Percentiles rank a stretch among this genome's conserved stretches.
Conservation (phyloP, 306 rosid species). For the Canavalia gladiata region DNA sequence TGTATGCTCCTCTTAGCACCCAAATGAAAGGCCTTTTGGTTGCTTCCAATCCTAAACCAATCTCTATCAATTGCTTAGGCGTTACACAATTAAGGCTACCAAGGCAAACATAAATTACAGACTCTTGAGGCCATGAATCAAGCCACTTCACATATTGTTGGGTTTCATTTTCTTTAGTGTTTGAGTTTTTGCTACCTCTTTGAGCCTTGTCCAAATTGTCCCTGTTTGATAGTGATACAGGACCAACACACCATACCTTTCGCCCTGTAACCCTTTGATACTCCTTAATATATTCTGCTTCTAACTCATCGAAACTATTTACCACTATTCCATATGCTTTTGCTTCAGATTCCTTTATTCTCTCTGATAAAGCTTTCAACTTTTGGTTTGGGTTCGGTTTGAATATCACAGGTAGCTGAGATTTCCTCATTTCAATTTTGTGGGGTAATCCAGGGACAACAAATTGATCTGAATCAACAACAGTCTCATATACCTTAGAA, state of each 20-base stretch:
- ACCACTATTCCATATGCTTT: constrained; percentile 54
- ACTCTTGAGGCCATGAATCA: constrained; percentile 52
- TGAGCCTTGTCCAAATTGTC: constrained; percentile 47
- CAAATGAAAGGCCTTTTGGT: constrained; percentile 71
- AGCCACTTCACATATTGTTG: constrained; percentile 61
- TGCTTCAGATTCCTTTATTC: background rate
- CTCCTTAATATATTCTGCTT: constrained; percentile 46
- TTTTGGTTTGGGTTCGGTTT: background rate
- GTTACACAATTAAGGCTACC: constrained; percentile 61
- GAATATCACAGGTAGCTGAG: constrained; percentile 37
- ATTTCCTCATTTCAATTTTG: constrained; percentile 43
- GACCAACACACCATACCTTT: constrained; percentile 66
- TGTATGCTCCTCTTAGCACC: constrained; percentile 60
- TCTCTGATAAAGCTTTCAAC: constrained; percentile 2
- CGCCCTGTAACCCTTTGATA: constrained; percentile 18
- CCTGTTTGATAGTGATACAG: constrained; percentile 52
- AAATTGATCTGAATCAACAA: constrained; percentile 36
- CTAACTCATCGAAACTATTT: constrained; percentile 61
- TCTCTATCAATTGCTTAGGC: constrained; percentile 56
- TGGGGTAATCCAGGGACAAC: constrained; percentile 46
- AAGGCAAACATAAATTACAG: constrained; percentile 63
- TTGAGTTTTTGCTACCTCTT: constrained; percentile 52
- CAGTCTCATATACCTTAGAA: constrained; percentile 34
- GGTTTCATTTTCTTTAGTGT: background rate
- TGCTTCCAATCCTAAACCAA: constrained; percentile 68